Evolutionary conservation across 1,284 basidiomycete genomes (phyloP), one percentile per base, ranked within the genome.

Genomic region (Cryptococcus hybrid): DNA sequence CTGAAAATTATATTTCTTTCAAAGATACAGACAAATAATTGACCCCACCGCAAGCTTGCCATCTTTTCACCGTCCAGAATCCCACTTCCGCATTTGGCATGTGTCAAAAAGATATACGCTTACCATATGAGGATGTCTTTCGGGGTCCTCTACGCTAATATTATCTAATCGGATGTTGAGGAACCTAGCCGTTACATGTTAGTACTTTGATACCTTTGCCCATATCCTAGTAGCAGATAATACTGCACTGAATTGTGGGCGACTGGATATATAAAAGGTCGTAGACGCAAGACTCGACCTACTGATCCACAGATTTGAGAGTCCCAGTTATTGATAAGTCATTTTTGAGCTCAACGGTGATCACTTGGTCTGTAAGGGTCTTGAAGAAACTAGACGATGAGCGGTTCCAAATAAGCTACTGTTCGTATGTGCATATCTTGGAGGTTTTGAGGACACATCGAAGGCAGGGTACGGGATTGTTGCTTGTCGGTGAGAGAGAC

Each of bases 311-410:
- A 52, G 92, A 95, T 82, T 96, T 97, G 68, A 99, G 81, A 24
- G 92, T 90, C 3, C 96, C 96, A 11, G 91, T 92, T 75, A 99
- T 95, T 15, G 90, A 93, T 54, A 99, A 86, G 79, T 99, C 95
- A 80, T 99, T 99, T 82, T 99, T 99, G 71, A 99, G 87, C 78
- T 99, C 95, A 67, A 99, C 93, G 13, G 92, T 96, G 69, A 97
- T 92, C 67, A 88, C 86, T 75, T 97, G 94, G 78, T 96, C 94
- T 3, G 95, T 98, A 52, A 99, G 86, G 12, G 95, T 99, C 81
- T 99, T 99, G 88, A 99, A 99, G 47, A 98, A 93, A 50, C 75
- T 78, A 63, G 7, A 18, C 18, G 18, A 18, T 18, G 18, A 18
- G 18, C 18, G 18, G 18, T 18, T 18, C 18, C 18, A 18, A 18